Percentiles rank a stretch among this genome's conserved stretches.
Evolutionary conservation across 1,284 basidiomycete genomes (phyloP).

Genomic region (Cryptococcus hybrid): DNA sequence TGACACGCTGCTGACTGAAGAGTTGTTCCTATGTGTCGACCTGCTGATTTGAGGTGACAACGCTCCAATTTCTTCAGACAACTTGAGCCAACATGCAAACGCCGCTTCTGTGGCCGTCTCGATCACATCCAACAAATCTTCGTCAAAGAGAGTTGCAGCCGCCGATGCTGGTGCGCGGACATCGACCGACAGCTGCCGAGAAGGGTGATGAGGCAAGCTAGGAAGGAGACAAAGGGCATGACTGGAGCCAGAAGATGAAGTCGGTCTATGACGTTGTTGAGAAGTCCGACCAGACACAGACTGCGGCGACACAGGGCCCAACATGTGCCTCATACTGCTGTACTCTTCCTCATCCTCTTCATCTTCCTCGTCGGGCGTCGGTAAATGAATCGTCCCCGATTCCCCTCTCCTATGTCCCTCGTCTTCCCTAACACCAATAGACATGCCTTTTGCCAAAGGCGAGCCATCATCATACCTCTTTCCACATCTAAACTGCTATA

Average conservation of each 20-base stretch:
- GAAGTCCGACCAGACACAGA: constrained; percentile 15
- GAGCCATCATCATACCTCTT: constrained; percentile 71
- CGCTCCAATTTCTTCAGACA: constrained; percentile 51
- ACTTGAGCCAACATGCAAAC: constrained; percentile 51
- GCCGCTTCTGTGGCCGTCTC: constrained; percentile 53
- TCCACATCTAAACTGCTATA: constrained; percentile 90
- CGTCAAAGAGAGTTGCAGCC: constrained; percentile 49
- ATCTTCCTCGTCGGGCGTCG: constrained; percentile 14
- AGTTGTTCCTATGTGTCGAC: constrained; percentile 15
- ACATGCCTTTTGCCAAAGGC: constrained; percentile 13
- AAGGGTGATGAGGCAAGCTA: constrained; percentile 7
- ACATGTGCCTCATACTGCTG: constrained; percentile 18
- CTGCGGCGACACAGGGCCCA: constrained; percentile 10
- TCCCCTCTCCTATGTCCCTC: constrained; percentile 24
- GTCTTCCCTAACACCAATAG: not conserved
- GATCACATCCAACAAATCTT: constrained; percentile 52
- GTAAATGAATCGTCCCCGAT: constrained; percentile 23
- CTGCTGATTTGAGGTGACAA: constrained; percentile 20
- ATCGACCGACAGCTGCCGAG: constrained; percentile 42
- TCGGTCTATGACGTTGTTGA: constrained; percentile 27
- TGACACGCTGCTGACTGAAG: constrained; percentile 20
- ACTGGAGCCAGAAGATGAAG: constrained; percentile 38
- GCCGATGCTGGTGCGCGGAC: constrained; percentile 47
- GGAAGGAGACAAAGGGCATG: constrained; percentile 19
- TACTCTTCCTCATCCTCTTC: constrained; percentile 9